Evolutionary conservation across 73 alveolate genomes (phyloP), one percentile per base, ranked within the genome.

Genomic region (Paraurostyla sp.): DNA sequence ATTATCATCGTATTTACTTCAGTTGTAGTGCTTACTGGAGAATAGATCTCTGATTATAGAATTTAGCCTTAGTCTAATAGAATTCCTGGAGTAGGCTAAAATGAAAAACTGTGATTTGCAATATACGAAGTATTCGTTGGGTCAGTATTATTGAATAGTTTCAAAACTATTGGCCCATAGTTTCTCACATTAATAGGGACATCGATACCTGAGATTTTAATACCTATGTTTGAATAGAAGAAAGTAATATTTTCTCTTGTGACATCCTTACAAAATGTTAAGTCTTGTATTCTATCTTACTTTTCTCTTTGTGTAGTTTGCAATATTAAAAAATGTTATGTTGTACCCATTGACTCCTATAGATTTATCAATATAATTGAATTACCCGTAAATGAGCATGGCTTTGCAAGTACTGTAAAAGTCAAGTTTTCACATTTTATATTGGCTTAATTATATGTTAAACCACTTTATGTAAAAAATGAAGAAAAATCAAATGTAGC

Each of bases 231-330:
- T n/a, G 84, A 13, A 25, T 36, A 38, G 45, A 69, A 43, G 36
- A 41, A 38, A 3, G 84, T 43, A 30, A 43, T 35, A 69, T 41
- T 69, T 35, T 46, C 78, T 22, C 63, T 63, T 35, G 84, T n/a
- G 6, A 63, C 33, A 41, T 41, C 65, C 84, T 43, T 35, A 18
- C 59, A 15, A 69, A 69, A 7, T 7, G 16, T 3, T 15, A 69
- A 38, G 22, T 6, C 32, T 20, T 7, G 23, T 16, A n/a, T 62
- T 35, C 18, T 15, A 15, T 46, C 18, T 36, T 38, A 41, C 84
- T 23, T 32, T 43, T 69, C 84, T 69, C 38, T 69, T 69, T n/a
- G 84, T 69, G 40, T 69, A 69, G 35, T 69, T 69, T 13, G 23
- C 84, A 3, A 69, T 69, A 18, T 43, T 41, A 23, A 35, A 18